These are phyloP conservation scores for Tylopilus orsonianus DNA, from an alignment of 1,284 basidiomycete species.

Conservation along the genomic window DNA sequence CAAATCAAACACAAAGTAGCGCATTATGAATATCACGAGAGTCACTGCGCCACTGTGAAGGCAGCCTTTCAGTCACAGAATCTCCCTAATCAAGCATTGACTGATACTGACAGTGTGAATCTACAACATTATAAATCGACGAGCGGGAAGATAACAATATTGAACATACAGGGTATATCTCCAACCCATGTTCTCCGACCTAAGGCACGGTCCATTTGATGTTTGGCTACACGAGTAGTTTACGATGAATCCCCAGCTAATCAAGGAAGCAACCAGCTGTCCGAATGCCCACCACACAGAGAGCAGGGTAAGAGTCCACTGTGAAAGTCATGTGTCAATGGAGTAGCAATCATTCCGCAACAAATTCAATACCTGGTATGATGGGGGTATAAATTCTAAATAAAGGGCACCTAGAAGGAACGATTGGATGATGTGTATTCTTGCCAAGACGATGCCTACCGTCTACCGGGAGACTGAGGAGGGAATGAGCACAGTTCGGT, in stretches of 20 bases:
- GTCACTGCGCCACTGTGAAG: conserved; percentile 44
- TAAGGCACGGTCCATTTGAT: conserved; percentile 45
- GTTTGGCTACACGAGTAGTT: conserved; percentile 51
- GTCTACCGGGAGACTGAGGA: conserved; percentile 49
- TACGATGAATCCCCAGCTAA: conserved; percentile 51
- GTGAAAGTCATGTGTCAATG: conserved; percentile 4
- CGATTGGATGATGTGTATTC: background rate
- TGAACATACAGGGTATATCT: conserved; percentile 53
- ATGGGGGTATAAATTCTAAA: conserved; percentile 54
- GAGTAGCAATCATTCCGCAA: background rate
- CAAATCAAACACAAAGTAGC: conserved; percentile 48
- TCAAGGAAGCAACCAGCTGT: conserved; percentile 51
- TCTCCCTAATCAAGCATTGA: background rate
- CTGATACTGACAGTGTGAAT: conserved; percentile 39
- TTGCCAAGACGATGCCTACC: conserved; percentile 33
- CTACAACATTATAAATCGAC: conserved; percentile 23
- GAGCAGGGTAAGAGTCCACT: conserved; percentile 66
- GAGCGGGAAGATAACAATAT: background rate
- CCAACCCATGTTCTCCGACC: conserved; percentile 57
- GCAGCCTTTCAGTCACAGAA: conserved; percentile 2
- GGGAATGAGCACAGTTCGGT: background rate
- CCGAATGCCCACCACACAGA: conserved; percentile 68
- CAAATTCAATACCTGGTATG: conserved; percentile 41
- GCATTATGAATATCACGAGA: conserved; percentile 44
- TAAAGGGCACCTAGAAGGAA: conserved; percentile 45